Evolutionary conservation across 139 green algal genomes (phyloP), one percentile per base, ranked within the genome.

Genomic region (Micractinium sp.): DNA sequence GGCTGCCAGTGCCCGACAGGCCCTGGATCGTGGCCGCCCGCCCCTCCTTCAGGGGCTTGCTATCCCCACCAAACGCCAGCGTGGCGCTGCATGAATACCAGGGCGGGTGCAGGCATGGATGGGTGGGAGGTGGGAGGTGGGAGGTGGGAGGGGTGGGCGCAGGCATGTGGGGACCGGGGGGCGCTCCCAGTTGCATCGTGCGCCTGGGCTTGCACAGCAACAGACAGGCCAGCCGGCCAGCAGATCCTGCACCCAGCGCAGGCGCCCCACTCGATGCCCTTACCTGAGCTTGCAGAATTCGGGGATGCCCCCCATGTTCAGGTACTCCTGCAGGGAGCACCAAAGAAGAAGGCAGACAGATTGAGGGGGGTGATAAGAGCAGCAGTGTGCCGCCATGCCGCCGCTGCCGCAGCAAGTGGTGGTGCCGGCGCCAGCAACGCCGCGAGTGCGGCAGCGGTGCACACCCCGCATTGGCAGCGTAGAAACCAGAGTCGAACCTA

Each of bases 291-390:
- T 92, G 79, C 95, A 95, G 94, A 99, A 99, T 20, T 90, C 82
- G 3, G 95, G 92, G 67, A 99, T 92, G 31, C 98, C 98, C 66
- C 71, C 86, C 86, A 85, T 82, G 77, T 23, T 41, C 56, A 99
- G 91, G 91, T 99, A 99, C 94, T 99, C 97, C 94, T 98, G 97
- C 93, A 98, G 97, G 85, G 96, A 89, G 80, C 88, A 89, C 9
- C 36, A 53, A 27, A 9, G 80, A 74, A 27, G 53, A 31, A 71
- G 15, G 4, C 31, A 33, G 56, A 23, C 12, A 38, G 3, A 73
- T 4, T 35, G 61, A 0, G 23, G 7, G 39, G 14, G 80, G 3
- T 31, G 80, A 25, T 67, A 27, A 3, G 20, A 47, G 31, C 22
- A 38, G 79, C 14, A 69, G 31, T 71, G 16, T 33, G 33, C 47